These are phyloP conservation scores for Acanthamoeba culbertsoni DNA, from an alignment of 208 protist species.

Conservation along the genomic window DNA sequence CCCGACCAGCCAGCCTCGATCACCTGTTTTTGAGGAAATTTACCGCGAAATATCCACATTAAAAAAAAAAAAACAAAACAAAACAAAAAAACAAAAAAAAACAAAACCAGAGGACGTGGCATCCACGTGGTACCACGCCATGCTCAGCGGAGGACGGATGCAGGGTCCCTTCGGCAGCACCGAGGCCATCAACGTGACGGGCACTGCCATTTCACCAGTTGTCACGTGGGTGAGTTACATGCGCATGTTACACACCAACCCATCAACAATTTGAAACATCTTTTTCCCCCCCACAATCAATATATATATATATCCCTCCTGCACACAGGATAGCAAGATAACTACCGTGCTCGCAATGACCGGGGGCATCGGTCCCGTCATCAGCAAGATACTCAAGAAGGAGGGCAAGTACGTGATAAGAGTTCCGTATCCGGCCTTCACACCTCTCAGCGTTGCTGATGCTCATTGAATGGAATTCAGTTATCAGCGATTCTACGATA, in stretches of 20 bases:
- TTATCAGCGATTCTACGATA: conserved; percentile 52
- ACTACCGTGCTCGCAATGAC: conserved; percentile 60
- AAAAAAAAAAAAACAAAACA: too few relatives aligned
- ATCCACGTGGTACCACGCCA: conserved; percentile 69
- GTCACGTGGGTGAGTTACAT: conserved; percentile 76
- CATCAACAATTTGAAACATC: neutral
- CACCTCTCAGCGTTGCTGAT: neutral
- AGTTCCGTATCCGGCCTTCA: neutral
- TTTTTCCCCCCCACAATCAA: neutral
- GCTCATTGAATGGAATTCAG: neutral
- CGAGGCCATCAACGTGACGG: conserved; percentile 57
- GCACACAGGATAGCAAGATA: conserved; percentile 55
- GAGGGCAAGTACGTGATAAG: neutral
- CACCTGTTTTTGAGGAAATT: too few relatives aligned
- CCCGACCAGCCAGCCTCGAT: too few relatives aligned
- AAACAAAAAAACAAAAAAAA: neutral
- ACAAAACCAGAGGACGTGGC: neutral
- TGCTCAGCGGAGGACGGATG: conserved; percentile 67
- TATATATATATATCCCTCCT: neutral
- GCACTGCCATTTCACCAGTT: conserved; percentile 66
- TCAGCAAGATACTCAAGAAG: neutral
- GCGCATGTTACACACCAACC: neutral
- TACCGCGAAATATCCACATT: too few relatives aligned
- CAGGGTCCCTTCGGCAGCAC: conserved; percentile 69
- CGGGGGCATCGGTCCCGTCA: conserved; percentile 55